Base-by-base conservation (phyloP, 78 protist genomes). In the Chrysochromulina parva region DNA sequence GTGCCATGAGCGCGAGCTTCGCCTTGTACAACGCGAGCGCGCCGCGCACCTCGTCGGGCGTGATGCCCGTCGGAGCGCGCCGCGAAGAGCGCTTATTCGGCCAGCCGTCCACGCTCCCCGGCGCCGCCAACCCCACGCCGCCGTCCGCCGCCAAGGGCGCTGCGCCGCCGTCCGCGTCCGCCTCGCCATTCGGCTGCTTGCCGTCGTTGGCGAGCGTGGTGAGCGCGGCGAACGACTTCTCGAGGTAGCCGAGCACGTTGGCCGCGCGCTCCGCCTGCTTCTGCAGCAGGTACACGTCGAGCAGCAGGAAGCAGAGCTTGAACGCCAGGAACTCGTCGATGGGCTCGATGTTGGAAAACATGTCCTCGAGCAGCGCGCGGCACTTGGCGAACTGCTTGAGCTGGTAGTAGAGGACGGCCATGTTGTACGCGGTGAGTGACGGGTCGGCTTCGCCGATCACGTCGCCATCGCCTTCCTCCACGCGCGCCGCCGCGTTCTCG, bases 201-300 rank as follows among this genome's bases (percentile, higher is more conserved):
- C 82, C 82, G 82, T 69, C 78, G 22, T 47, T 0, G 38, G 38
- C 38, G 38, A 38, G 38, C 50, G 6, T 26, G 78, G 78, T 69
- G 78, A 69, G 78, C 50, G 17, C 14, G 50, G 78, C 78, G 57
- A 13, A 38, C 28, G 57, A 14, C 38, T 57, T 54, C 50, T 73
- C 82, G 57, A 73, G 82, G 57, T 48, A 48, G 38, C 26, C 22
- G 82, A 73, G 82, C 38, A 73, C 82, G 28, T 38, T 13, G n/a
- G 57, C 82, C 28, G 82, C 82, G 20, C 1, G 0, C 26, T 38
- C 82, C 82, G 26, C 20, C 50, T 73, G 50, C 26, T 57, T 26
- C 55, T 73, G 82, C 82, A 38, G n/a, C 57, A 73, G 82, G 26
- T 17, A 17, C 82, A 73, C 57, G 50, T 73, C 82, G 55, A 73